Evolutionary conservation across 108 stramenopile species (phyloP), one percentile per base, ranked within the genome.

Genomic region (Skeletonema marinoi): DNA sequence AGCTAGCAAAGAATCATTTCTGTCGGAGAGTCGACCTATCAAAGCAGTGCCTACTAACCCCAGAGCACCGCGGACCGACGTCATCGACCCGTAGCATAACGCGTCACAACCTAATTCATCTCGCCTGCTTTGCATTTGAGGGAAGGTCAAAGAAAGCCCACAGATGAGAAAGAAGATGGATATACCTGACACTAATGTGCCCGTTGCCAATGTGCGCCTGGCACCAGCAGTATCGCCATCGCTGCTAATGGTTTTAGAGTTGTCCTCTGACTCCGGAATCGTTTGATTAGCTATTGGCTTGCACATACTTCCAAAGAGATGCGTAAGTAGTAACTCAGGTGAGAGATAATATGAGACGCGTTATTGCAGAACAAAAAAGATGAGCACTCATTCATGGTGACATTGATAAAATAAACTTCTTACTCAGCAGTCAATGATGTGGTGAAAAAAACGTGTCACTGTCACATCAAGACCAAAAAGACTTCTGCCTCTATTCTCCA

Each of bases 51-150:
- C 93, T 7, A 92, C 62, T 10, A 96, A 72, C 0, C 83, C 73
- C 21, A 96, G 68, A 9, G 85, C 84, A 30, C 89, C 90, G 66
- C 91, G 78, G 10, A 85, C 82, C 13, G 93, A 92, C 44, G 89
- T 91, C 88, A 93, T 90, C 39, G 76, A 68, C 14, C 96, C 96
- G 17, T 88, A 81, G 68, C 96, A 96, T 48, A 90, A 16, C 3
- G 88, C 50, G 80, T 92, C 94, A 48, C 94, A 95, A 0, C 86
- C 88, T 32, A 94, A 63, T 51, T 62, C 84, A 65, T 92, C 90
- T 16, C 90, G 83, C 16, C 87, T 78, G 36, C 75, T 79, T 70
- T 94, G 90, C 63, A 78, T 68, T 56, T 90, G 87, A 7, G 90
- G 90, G 66, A 90, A 88, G 11, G 87, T 85, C 7, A 94, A 54